These are phyloP conservation scores for Penicillium sp. DNA, from an alignment of 2,329 filamentous ascomycete species.

Conservation along the genomic window DNA sequence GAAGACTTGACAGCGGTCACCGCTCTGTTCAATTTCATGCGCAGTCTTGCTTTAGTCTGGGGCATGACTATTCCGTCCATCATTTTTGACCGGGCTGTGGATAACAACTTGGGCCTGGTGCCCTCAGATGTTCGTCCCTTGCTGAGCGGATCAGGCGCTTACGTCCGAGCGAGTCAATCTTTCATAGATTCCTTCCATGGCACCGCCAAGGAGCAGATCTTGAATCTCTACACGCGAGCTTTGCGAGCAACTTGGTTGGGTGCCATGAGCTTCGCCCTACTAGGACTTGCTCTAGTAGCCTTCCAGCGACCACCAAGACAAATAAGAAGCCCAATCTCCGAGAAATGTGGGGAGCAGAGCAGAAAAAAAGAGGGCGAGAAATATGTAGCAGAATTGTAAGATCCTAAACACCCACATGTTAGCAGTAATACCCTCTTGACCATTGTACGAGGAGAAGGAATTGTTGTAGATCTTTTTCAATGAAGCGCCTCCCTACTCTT, in stretches of 20 bases:
- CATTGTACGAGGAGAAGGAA: no score
- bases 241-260: not conserved
- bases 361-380: no score
- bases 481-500: no score
- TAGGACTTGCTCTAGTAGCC: not conserved
- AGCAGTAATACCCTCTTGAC: no score
- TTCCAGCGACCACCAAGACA: not conserved
- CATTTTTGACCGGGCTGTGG: not conserved
- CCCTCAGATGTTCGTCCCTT: not conserved
- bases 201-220: not conserved
- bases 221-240: not conserved
- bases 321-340: not conserved
- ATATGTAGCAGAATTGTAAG: no score
- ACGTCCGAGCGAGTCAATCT: not conserved
- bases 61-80: not conserved
- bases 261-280: not conserved
- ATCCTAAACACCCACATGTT: no score
- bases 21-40: not conserved
- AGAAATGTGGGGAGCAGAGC: no score
- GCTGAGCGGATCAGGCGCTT: not conserved
- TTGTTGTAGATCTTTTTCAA: no score
- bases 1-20: not conserved
- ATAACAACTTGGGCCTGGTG: not conserved
- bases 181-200: not conserved
- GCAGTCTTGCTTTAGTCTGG: not conserved